A percentile compares a stretch with the other conserved stretches of the same genome.
phyloP scores from a whole-genome alignment of 768 basidiomycete genomes.

The Porphyrellus cyaneotinctus region DNA sequence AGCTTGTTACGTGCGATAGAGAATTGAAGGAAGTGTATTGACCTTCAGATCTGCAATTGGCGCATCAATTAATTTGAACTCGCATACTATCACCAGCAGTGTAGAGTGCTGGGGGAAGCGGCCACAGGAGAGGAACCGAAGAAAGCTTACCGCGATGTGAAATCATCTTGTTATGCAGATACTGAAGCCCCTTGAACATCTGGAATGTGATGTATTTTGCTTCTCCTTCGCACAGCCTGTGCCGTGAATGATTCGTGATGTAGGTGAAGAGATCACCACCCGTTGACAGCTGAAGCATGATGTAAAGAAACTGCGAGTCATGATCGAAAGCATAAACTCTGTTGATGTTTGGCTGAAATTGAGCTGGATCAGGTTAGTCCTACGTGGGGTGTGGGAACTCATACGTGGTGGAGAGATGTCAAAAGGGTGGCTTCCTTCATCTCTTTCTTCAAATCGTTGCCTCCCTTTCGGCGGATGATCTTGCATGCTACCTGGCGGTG shows the following conservation, averaged over 20 bases:
- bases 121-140: background rate
- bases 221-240: slow-evolving; percentile 69
- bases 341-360: slow-evolving; percentile 72
- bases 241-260: slow-evolving; percentile 57
- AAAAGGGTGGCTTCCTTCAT: slow-evolving; percentile 80
- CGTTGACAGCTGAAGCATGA: slow-evolving; percentile 82
- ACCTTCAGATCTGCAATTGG: slow-evolving; percentile 60
- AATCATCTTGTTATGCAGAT: slow-evolving; percentile 67
- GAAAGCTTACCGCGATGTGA: slow-evolving; percentile 67
- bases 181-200: slow-evolving; percentile 62
- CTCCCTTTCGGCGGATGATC: slow-evolving; percentile 63
- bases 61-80: background rate
- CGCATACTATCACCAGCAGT: background rate
- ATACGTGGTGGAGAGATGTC: slow-evolving; percentile 66
- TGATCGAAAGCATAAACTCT: slow-evolving; percentile 68
- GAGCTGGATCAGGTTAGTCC: background rate
- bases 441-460: slow-evolving; percentile 40
- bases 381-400: slow-evolving; percentile 14
- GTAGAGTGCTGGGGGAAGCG: background rate
- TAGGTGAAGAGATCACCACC: slow-evolving; percentile 89
- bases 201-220: slow-evolving; percentile 84
- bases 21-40: slow-evolving; percentile 2
- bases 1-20: background rate
- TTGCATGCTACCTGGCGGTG: slow-evolving; percentile 82
- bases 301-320: slow-evolving; percentile 64